A percentile compares a stretch with the other conserved stretches of the same genome.
Evolutionary conservation across 257 asterid genomes (phyloP).

Genomic region (Ophiorrhiza pumila): DNA sequence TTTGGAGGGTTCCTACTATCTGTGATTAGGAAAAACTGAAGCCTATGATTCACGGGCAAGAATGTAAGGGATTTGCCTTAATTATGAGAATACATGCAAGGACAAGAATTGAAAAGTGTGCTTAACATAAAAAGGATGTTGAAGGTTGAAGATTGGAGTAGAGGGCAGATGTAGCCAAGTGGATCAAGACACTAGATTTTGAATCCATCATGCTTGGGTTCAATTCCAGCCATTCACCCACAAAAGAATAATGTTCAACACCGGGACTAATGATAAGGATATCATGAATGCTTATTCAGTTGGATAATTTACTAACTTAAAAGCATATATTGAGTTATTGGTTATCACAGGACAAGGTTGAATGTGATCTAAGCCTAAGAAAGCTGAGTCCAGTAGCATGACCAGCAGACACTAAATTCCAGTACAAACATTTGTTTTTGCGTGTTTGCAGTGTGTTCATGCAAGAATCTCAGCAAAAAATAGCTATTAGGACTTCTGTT

Average conservation of each 20-base stretch:
- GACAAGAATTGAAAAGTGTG: not conserved
- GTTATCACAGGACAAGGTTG: not conserved
- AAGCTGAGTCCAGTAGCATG: not conserved
- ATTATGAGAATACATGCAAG: not conserved
- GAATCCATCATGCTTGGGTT: not conserved
- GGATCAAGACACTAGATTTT: not conserved
- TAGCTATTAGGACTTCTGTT: conserved; percentile 16
- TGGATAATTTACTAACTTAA: not conserved
- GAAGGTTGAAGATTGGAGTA: not conserved
- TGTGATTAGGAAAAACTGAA: too few relatives aligned
- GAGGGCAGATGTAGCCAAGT: not conserved
- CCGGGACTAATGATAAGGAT: not conserved
- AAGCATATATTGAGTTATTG: not conserved
- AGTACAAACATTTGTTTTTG: not conserved
- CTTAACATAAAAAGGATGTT: not conserved
- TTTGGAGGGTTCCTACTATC: too few relatives aligned
- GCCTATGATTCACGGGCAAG: not conserved
- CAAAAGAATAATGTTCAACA: not conserved
- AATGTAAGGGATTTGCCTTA: not conserved
- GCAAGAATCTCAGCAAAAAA: conserved; percentile 6
- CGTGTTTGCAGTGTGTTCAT: not conserved
- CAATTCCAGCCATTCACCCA: not conserved
- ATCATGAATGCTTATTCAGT: not conserved
- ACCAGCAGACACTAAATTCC: not conserved
- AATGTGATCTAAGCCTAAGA: not conserved